Conservation (phyloP, 2,329 filamentous ascomycete genomes). For the Aspergillus melleus region DNA sequence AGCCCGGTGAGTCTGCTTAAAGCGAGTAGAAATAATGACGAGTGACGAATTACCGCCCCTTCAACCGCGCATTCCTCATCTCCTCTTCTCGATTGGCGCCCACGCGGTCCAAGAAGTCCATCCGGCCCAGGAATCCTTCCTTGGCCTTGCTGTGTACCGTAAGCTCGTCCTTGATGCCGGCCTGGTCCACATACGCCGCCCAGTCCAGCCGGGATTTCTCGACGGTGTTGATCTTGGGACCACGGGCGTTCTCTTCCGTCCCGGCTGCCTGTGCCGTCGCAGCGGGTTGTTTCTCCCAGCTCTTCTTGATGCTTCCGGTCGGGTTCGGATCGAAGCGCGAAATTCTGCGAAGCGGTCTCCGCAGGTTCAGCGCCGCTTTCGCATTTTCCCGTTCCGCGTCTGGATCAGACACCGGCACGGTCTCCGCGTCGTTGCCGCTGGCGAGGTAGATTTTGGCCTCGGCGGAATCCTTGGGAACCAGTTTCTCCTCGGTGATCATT, state of each 20-base stretch:
- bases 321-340: conserved; percentile 51
- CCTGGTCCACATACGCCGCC: conserved; percentile 63
- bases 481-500: conserved; percentile 54
- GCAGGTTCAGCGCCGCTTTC: conserved; percentile 27
- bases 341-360: conserved; percentile 43
- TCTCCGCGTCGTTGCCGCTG: conserved; percentile 39
- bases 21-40: neutral
- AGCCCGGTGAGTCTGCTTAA: neutral
- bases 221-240: conserved; percentile 65
- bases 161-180: conserved; percentile 62
- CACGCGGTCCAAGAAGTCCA: conserved; percentile 62
- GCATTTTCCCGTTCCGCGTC: conserved; percentile 19
- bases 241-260: conserved; percentile 38
- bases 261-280: conserved; percentile 16
- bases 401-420: conserved; percentile 22
- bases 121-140: conserved; percentile 60
- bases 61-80: conserved; percentile 52
- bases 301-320: conserved; percentile 44
- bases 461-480: conserved; percentile 53
- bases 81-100: conserved; percentile 59
- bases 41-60: conserved; percentile 29
- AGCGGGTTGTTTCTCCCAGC: conserved; percentile 42
- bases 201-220: conserved; percentile 67
- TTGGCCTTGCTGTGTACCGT: conserved; percentile 62
- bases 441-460: conserved; percentile 57